Percentiles rank a stretch among this genome's conserved stretches.
These are phyloP conservation scores for Boletus subparvulus DNA, from an alignment of 768 basidiomycete genomes.

Conservation along the genomic window DNA sequence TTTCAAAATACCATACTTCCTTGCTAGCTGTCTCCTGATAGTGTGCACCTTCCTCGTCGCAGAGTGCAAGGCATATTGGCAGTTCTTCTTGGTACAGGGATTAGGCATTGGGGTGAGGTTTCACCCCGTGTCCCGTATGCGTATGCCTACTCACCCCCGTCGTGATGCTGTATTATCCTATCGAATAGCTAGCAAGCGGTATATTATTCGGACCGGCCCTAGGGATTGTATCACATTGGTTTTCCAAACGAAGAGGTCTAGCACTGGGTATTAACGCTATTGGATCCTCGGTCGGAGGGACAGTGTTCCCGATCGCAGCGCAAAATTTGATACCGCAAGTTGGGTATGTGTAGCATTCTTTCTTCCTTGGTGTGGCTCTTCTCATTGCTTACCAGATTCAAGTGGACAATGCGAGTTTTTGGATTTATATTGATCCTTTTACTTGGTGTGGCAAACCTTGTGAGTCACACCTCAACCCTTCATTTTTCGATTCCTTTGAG, in stretches of 20 bases:
- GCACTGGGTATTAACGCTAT: constrained; percentile 63
- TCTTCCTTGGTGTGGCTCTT: background rate
- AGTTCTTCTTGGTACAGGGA: constrained; percentile 75
- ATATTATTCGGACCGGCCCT: constrained; percentile 62
- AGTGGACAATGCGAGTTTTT: constrained; percentile 73
- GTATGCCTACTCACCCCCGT: background rate
- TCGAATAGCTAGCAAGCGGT: constrained; percentile 42
- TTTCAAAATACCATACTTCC: constrained; percentile 49
- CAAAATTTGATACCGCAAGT: constrained; percentile 53
- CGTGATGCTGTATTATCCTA: background rate
- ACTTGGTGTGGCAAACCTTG: constrained; percentile 56
- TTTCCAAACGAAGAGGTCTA: constrained; percentile 53
- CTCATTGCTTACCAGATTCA: constrained; percentile 47
- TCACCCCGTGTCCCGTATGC: no score
- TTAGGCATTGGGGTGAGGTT: constrained; percentile 58
- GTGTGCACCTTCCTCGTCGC: constrained; percentile 62
- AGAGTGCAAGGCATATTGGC: constrained; percentile 74
- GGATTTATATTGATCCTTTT: constrained; percentile 58
- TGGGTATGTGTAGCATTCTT: constrained; percentile 43
- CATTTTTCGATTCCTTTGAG: background rate
- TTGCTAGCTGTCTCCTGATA: constrained; percentile 51
- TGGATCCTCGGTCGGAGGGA: constrained; percentile 70
- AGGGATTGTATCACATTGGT: constrained; percentile 71
- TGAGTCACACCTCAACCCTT: constrained; percentile 19
- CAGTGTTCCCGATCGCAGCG: constrained; percentile 60